Percentiles rank a stretch among this genome's conserved stretches.
Conservation (phyloP, 1,139 yeast genomes). For the Suhomyces terraborum region DNA sequence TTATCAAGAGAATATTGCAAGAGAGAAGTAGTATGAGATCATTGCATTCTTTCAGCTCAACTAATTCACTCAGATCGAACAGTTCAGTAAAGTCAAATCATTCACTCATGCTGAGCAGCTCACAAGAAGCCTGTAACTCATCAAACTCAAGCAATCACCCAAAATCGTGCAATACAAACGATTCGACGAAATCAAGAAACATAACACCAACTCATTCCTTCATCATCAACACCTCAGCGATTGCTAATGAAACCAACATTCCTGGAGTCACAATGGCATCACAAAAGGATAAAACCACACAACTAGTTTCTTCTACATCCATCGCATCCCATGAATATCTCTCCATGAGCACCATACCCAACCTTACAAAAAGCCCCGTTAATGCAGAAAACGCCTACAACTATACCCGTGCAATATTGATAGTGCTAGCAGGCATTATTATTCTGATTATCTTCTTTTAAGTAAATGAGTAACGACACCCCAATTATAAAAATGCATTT, state of each 20-base stretch:
- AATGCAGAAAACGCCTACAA: neutral
- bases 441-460: conserved; percentile 5
- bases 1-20: conserved; percentile 1
- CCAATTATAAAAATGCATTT: conserved; percentile 3
- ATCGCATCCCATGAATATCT: too few relatives aligned
- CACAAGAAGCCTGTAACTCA: too few relatives aligned
- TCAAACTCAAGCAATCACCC: too few relatives aligned
- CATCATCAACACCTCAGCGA: too few relatives aligned
- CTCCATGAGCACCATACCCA: neutral
- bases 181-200: too few relatives aligned
- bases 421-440: conserved; percentile 2
- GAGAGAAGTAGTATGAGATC: neutral
- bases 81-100: neutral
- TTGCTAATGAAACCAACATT: too few relatives aligned
- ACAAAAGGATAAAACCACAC: too few relatives aligned
- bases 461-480: conserved; percentile 4
- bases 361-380: neutral
- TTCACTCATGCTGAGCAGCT: neutral
- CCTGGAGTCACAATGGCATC: too few relatives aligned
- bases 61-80: neutral
- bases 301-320: too few relatives aligned
- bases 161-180: too few relatives aligned
- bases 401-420: conserved; percentile 6
- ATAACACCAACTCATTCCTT: too few relatives aligned
- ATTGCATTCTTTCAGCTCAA: neutral